A percentile compares a stretch with the other conserved stretches of the same genome.
phyloP scores from a whole-genome alignment of 768 basidiomycete genomes.

The Suillus luteus region DNA sequence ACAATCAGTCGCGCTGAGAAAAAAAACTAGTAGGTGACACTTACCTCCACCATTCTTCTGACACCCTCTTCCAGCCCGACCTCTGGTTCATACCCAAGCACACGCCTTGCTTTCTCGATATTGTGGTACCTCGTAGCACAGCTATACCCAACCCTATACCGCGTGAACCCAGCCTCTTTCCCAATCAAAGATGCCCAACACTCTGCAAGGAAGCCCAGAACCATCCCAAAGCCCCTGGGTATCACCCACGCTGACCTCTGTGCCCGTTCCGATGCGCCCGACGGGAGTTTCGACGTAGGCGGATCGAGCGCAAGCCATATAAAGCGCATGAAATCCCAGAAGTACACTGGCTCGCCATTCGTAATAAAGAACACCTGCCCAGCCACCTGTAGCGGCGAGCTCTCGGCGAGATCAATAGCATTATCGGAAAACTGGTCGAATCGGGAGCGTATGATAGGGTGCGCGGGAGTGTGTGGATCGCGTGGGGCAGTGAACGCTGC shows the following conservation, averaged over 20 bases:
- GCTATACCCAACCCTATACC: conserved; percentile 78
- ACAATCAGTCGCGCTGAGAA: neutral
- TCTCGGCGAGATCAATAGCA: conserved; percentile 52
- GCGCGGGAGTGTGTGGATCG: conserved; percentile 37
- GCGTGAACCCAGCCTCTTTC: conserved; percentile 83
- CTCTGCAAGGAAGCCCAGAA: conserved; percentile 73
- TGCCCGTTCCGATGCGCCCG: conserved; percentile 48
- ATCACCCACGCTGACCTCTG: conserved; percentile 47
- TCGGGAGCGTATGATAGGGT: conserved; percentile 69
- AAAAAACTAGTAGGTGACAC: conserved; percentile 24
- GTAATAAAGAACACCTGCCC: conserved; percentile 97
- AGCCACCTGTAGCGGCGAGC: conserved; percentile 74
- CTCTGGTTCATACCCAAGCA: conserved; percentile 92
- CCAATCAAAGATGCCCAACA: conserved; percentile 72
- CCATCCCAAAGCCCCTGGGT: conserved; percentile 64
- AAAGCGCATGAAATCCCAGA: conserved; percentile 89
- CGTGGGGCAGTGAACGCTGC: conserved; percentile 54
- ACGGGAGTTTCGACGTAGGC: conserved; percentile 30
- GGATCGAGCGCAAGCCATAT: conserved; percentile 76
- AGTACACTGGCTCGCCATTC: conserved; percentile 93
- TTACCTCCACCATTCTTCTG: conserved; percentile 70
- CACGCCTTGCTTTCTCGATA: conserved; percentile 88
- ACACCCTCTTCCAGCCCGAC: conserved; percentile 90
- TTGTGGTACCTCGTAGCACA: conserved; percentile 87
- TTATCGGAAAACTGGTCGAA: conserved; percentile 78